These are phyloP conservation scores for Calamus simplicifolius DNA, from an alignment of 176 grass and related monocot species.

Conservation along the genomic window DNA sequence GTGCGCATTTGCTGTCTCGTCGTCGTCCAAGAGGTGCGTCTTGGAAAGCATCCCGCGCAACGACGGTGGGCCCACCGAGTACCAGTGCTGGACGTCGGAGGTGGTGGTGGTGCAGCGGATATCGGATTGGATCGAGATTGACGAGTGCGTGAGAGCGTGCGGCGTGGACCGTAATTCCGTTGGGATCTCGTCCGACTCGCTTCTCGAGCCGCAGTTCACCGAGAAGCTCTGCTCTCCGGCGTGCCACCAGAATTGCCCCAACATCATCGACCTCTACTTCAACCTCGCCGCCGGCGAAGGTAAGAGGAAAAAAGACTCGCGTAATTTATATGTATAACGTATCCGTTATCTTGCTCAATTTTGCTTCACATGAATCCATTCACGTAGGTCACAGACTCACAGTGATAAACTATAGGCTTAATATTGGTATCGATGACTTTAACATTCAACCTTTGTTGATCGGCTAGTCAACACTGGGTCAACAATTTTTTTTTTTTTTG, in stretches of 20 bases:
- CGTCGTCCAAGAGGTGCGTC: constrained; percentile 52
- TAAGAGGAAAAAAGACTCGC: neutral
- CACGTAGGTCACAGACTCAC: too few species aligned
- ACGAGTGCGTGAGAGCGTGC: constrained; percentile 44
- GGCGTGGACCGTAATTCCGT: constrained; percentile 51
- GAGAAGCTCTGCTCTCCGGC: constrained; percentile 35
- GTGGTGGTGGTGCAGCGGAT: constrained; percentile 42
- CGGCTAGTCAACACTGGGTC: too few species aligned
- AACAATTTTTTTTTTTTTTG: too few species aligned
- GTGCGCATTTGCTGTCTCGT: constrained; percentile 68
- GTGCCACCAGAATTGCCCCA: constrained; percentile 56
- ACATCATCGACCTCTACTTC: constrained; percentile 75
- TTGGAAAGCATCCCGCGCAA: constrained; percentile 43
- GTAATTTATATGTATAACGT: too few species aligned
- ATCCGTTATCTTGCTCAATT: neutral
- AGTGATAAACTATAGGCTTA: too few species aligned
- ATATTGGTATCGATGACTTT: too few species aligned
- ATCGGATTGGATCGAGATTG: constrained; percentile 30
- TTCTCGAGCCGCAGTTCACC: constrained; percentile 38
- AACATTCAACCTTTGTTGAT: too few species aligned
- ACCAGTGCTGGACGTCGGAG: constrained; percentile 67
- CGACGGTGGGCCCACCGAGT: constrained; percentile 24
- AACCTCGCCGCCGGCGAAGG: constrained; percentile 74
- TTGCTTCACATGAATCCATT: too few species aligned
- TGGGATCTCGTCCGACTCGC: constrained; percentile 72